Conservation (phyloP, 2,329 filamentous ascomycete genomes). For the Cladophialophora immunda region DNA sequence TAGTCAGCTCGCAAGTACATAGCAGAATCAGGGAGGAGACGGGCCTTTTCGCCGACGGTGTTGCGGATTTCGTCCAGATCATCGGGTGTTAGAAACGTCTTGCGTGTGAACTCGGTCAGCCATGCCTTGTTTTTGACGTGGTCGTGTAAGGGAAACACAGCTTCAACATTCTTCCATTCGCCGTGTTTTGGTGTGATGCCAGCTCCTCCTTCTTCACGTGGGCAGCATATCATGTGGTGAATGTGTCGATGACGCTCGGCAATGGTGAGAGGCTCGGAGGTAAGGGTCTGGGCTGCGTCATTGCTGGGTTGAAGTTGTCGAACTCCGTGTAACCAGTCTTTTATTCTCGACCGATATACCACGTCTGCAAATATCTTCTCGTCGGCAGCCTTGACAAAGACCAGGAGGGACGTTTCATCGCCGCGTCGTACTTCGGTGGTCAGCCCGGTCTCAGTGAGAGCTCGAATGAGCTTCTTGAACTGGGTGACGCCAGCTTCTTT, state of each 20-base stretch:
- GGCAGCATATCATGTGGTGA: conserved; percentile 82
- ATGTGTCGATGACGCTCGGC: conserved; percentile 88
- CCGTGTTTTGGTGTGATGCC: conserved; percentile 75
- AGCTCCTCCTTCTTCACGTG: conserved; percentile 77
- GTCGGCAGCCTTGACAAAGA: conserved; percentile 84
- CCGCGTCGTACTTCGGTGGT: conserved; percentile 87
- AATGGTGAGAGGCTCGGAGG: conserved; percentile 80
- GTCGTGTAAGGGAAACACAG: conserved; percentile 82
- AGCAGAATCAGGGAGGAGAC: background rate
- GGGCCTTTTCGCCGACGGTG: conserved; percentile 75
- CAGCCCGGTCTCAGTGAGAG: conserved; percentile 80
- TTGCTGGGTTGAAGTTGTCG: conserved; percentile 78
- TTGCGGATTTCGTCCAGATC: conserved; percentile 79
- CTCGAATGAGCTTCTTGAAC: conserved; percentile 80
- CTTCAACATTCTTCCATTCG: conserved; percentile 76
- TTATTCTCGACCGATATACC: conserved; percentile 85
- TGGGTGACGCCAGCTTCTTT: conserved; percentile 73
- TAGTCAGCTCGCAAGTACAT: background rate
- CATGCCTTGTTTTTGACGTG: conserved; percentile 76
- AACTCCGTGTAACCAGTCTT: conserved; percentile 93
- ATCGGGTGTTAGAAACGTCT: conserved; percentile 70
- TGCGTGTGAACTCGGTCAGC: conserved; percentile 77
- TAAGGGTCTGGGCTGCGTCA: conserved; percentile 73
- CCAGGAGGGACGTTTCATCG: conserved; percentile 75
- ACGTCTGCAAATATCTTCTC: conserved; percentile 78